Conservation (phyloP, 768 basidiomycete genomes). For the Pholiota conissans region DNA sequence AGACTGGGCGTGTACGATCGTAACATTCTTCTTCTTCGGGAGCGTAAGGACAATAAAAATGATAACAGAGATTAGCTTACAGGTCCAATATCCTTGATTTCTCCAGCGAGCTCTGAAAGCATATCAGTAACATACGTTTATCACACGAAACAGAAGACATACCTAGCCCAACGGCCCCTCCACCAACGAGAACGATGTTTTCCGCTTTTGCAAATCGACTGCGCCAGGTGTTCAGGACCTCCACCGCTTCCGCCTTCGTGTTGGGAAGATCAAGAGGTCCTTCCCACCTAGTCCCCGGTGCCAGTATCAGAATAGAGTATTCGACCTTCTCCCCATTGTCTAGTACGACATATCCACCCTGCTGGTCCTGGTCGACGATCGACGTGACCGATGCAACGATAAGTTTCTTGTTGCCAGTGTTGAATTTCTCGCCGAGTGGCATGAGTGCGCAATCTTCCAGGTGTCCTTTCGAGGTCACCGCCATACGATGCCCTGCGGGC, state of each 20-base stretch:
- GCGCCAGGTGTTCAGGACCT: constrained; percentile 29
- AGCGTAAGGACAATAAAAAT: too few species aligned
- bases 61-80: constrained; percentile 25
- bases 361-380: constrained; percentile 23
- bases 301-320: constrained; percentile 59
- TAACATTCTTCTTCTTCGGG: constrained; percentile 46
- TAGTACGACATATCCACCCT: constrained; percentile 42
- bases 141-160: constrained; percentile 9
- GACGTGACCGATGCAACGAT: constrained; percentile 39
- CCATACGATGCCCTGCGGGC: constrained; percentile 52
- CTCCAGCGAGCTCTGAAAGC: constrained; percentile 38
- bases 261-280: constrained; percentile 49
- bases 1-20: constrained; percentile 55
- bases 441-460: constrained; percentile 48
- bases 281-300: constrained; percentile 56
- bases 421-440: constrained; percentile 45
- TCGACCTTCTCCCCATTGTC: constrained; percentile 46
- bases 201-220: constrained; percentile 34
- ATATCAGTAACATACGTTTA: background rate
- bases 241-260: constrained; percentile 22
- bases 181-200: constrained; percentile 51
- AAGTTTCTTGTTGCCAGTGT: constrained; percentile 43
- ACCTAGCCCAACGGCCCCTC: constrained; percentile 55
- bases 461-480: constrained; percentile 43
- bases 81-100: constrained; percentile 40